phyloP scores from a whole-genome alignment of 2,329 filamentous ascomycete genomes.

The Trichoderma sp. region DNA sequence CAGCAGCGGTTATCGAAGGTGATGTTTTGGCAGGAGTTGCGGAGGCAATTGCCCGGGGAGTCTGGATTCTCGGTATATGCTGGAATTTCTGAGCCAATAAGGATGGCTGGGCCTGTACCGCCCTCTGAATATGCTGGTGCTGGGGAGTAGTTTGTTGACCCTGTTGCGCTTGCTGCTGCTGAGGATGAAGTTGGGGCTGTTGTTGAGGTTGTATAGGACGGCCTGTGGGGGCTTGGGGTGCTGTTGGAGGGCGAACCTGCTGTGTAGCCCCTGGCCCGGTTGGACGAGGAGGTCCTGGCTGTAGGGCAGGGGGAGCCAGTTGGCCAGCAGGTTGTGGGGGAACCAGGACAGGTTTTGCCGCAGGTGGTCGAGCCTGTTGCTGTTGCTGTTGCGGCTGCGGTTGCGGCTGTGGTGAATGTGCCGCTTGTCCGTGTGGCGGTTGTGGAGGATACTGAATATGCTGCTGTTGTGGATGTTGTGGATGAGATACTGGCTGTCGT shows the following conservation, averaged over 20 bases:
- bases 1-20: slow-evolving; percentile 25
- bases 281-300: slow-evolving; percentile 34
- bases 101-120: slow-evolving; percentile 10
- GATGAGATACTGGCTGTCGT: slow-evolving; percentile 25
- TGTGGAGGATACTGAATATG: slow-evolving; percentile 24
- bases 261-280: slow-evolving; percentile 27
- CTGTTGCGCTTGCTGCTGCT: slow-evolving; percentile 19
- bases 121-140: slow-evolving; percentile 4
- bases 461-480: slow-evolving; percentile 25
- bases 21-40: slow-evolving; percentile 30
- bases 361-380: slow-evolving; percentile 26
- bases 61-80: slow-evolving; percentile 16
- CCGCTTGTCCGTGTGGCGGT: slow-evolving; percentile 20
- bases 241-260: slow-evolving; percentile 33
- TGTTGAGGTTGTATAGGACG: slow-evolving; percentile 35
- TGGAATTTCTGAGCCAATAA: slow-evolving; percentile 21
- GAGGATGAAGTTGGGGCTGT: slow-evolving; percentile 23
- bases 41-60: slow-evolving; percentile 34
- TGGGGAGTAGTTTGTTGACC: not conserved
- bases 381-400: slow-evolving; percentile 6
- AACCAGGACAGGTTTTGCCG: slow-evolving; percentile 33
- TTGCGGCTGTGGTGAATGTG: slow-evolving; percentile 24
- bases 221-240: slow-evolving; percentile 35
- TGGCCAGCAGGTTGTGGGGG: slow-evolving; percentile 39
- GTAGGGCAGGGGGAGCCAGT: slow-evolving; percentile 34